Evolutionary conservation across 441 rosid species (phyloP).

Genomic region (Aleurites moluccanus): DNA sequence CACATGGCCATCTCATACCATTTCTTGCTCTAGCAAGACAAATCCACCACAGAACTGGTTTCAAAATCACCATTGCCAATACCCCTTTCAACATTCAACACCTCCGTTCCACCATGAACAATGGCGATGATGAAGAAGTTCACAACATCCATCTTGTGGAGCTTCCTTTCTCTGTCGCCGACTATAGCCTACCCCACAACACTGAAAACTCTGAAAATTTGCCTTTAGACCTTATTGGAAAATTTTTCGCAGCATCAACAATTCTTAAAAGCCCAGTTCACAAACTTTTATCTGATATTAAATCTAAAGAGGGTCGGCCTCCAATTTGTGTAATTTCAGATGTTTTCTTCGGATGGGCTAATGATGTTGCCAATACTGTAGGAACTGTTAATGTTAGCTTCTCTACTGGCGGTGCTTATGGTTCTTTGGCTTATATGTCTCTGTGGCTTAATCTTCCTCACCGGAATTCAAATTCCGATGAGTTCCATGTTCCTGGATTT

Average conservation of each 20-base stretch:
- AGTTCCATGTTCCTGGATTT: slow-evolving; percentile 43
- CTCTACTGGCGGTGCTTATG: slow-evolving; percentile 42
- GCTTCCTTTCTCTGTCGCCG: slow-evolving; percentile 35
- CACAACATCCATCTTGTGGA: slow-evolving; percentile 29
- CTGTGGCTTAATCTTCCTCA: slow-evolving; percentile 50
- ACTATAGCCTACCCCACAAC: slow-evolving; percentile 40
- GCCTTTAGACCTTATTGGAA: slow-evolving; percentile 17
- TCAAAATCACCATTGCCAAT: slow-evolving; percentile 39
- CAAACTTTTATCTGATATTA: slow-evolving; percentile 24
- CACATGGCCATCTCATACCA: slow-evolving; percentile 60
- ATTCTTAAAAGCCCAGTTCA: slow-evolving; percentile 29
- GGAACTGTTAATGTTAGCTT: slow-evolving; percentile 36
- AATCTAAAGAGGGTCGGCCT: slow-evolving; percentile 28
- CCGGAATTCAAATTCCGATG: slow-evolving; percentile 22
- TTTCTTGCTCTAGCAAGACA: slow-evolving; percentile 41
- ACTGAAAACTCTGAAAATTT: slow-evolving; percentile 48
- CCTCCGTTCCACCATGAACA: slow-evolving; percentile 32
- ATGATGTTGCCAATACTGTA: slow-evolving; percentile 28
- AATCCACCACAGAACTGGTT: slow-evolving; percentile 32
- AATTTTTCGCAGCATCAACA: slow-evolving; percentile 20
- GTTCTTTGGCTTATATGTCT: slow-evolving; percentile 37
- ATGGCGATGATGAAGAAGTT: neutral
- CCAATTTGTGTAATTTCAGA: slow-evolving; percentile 44
- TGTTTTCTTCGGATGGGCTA: slow-evolving; percentile 44
- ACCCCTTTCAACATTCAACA: slow-evolving; percentile 45